Evolutionary conservation across 2,329 filamentous ascomycete species (phyloP), one percentile per base, ranked within the genome.

Genomic region (Gyromitra esculenta): DNA sequence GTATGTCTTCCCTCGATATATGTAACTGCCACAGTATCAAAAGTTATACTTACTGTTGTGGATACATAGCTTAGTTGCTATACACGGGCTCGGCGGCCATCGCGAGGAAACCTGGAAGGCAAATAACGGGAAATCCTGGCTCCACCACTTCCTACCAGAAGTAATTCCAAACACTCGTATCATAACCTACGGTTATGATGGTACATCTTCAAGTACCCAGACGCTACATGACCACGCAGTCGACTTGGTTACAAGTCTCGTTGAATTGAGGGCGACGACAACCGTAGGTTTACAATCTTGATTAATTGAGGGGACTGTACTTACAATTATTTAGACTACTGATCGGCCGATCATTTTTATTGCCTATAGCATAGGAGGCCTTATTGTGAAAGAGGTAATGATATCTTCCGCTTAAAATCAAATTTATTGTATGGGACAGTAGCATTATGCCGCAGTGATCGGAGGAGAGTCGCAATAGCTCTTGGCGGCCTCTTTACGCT

Each of bases 161-260:
- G 39, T 60, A 21, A 41, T 60, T 3, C 57, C 57, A 41, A 39
- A 60, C n/a, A 15, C 25, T 41, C 57, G 57, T 60, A 41, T 60
- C 3, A 18, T 60, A 18, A 37, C 39, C 11, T 60, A 60, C 35
- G 15, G 25, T 37, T 60, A 60, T 60, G 57, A 60, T 15, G 39
- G 57, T n/a, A 60, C 57, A 18, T 60, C 57, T 9, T 60, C 57
- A 3, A 60, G 39, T 7, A 41, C 9, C 2, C 57, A 60, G 13
- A 11, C 15, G 13, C 57, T 41, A 41, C 31, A 60, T 18, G 57
- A 60, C 39, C 57, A 60, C 35, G 57, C 57, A 9, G 31, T 37
- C 15, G 57, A 60, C 13, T 37, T 60, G 5, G 41, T 60, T 39
- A 60, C 35, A 18, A 18, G 2, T 39, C 57, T 60, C 15, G 41